Evolutionary conservation across 2,329 filamentous ascomycete genomes (phyloP), one percentile per base, ranked within the genome.

Genomic region (Aspergillus persii): DNA sequence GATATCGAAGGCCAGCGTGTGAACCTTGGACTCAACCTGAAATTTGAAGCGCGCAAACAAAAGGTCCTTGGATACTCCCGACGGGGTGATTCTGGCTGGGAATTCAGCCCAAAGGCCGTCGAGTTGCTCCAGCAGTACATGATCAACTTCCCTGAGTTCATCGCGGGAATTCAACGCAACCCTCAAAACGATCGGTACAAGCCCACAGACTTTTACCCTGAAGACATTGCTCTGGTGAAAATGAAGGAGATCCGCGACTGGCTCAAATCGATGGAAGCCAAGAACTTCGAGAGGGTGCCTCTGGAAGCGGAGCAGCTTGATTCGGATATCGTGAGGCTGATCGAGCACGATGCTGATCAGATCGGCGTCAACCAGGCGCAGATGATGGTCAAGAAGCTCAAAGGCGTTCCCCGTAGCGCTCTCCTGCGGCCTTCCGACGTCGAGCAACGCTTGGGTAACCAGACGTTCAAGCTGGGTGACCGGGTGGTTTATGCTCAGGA

Each of bases 1-100:
- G 86, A 86, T 18, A 86, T 94, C 3, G 91, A 91, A 58, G 92
- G 90, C 29, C 81, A 92, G 59, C 90, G 91, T 68, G 83, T 96
- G 62, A 99, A 99, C 69, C 80, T 99, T 27, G 95, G 95, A 0
- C 82, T 99, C 61, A 99, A 99, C 70, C 83, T 99, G 66, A 99
- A 99, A 75, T 99, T 99, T 61, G 95, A 99, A 73, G 91, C 87
- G 2, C 94, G 91, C 78, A 96, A 97, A 77, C 84, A 93, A 67
- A 99, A 99, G 79, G 95, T 99, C 6, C 79, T 99, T 33, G 95
- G 95, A 0, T 99, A 97, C 76, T 96, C 94, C 27, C 89, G 92
- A 68, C 95, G 95, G 71, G 88, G 88, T 3, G 82, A 86, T 11
- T 89, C 86, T 30, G 95, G 96, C 5, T 99, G 96, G 96, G 95